Conservation (phyloP, 1,284 basidiomycete species). For the Austroboletus olivaceoglutinosus region DNA sequence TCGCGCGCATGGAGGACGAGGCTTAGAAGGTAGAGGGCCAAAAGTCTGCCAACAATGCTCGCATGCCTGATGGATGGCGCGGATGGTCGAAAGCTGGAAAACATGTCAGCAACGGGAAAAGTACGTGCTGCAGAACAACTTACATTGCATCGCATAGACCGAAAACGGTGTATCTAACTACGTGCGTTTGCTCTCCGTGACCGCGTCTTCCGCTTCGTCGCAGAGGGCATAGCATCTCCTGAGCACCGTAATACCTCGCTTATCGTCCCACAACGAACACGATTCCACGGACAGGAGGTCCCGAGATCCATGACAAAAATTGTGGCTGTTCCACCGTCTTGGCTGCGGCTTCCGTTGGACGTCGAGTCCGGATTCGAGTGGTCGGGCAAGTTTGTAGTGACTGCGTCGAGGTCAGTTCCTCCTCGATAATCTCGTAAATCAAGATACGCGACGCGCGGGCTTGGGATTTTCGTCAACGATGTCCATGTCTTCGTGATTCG, state of each 20-base stretch:
- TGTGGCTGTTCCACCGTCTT: slow-evolving; percentile 34
- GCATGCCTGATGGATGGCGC: slow-evolving; percentile 59
- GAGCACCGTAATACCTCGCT: slow-evolving; percentile 56
- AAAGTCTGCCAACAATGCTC: slow-evolving; percentile 67
- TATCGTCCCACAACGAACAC: slow-evolving; percentile 56
- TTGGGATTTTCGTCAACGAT: slow-evolving; percentile 66
- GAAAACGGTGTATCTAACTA: slow-evolving; percentile 77
- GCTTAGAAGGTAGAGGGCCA: slow-evolving; percentile 65
- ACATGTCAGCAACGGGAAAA: slow-evolving; percentile 5
- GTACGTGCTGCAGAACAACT: slow-evolving; percentile 29
- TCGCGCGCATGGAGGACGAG: slow-evolving; percentile 56
- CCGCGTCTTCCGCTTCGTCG: slow-evolving; percentile 64
- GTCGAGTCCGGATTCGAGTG: slow-evolving; percentile 2
- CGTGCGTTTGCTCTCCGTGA: slow-evolving; percentile 60
- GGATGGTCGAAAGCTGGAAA: slow-evolving; percentile 69
- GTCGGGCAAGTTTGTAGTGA: slow-evolving; percentile 29
- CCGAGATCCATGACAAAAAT: slow-evolving; percentile 61
- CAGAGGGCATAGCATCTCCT: slow-evolving; percentile 67
- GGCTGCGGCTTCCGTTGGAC: slow-evolving; percentile 26
- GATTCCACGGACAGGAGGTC: slow-evolving; percentile 47
- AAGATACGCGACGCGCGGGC: slow-evolving; percentile 62
- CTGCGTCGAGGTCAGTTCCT: slow-evolving; percentile 53
- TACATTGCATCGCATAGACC: slow-evolving; percentile 67
- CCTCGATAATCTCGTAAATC: slow-evolving; percentile 75
- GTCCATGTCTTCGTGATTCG: slow-evolving; percentile 62